Evolutionary conservation across 2,329 filamentous ascomycete genomes (phyloP).

Genomic region (Microdochium bolleyi): DNA sequence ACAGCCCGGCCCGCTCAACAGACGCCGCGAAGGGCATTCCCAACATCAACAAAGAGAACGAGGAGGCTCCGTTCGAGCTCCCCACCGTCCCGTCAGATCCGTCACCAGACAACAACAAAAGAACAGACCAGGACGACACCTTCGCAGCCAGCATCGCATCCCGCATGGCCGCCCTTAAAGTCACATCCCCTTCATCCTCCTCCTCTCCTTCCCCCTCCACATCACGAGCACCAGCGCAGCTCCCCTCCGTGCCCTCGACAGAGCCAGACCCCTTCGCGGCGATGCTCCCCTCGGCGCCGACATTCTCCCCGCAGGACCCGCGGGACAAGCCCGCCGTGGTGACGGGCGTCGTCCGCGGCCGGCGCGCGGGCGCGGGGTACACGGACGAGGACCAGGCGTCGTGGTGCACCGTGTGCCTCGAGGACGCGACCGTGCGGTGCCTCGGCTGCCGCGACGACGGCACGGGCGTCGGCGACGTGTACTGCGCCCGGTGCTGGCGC

Average conservation of each 20-base stretch:
- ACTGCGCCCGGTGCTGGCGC: constrained; percentile 72
- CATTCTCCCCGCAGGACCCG: constrained; percentile 20
- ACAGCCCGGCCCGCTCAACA: background rate
- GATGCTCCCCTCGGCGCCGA: background rate
- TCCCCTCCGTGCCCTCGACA: constrained; percentile 7
- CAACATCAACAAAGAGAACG: no score
- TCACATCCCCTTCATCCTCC: constrained; percentile 11
- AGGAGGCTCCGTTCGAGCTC: no score
- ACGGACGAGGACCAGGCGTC: constrained; percentile 65
- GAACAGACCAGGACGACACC: constrained; percentile 14
- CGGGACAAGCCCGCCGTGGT: constrained; percentile 41
- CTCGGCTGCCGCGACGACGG: constrained; percentile 58
- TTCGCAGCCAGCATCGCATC: constrained; percentile 38
- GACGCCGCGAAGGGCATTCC: no score
- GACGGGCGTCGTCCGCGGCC: constrained; percentile 18
- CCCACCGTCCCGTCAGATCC: no score
- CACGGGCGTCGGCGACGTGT: constrained; percentile 32
- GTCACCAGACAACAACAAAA: background rate
- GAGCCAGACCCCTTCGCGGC: background rate
- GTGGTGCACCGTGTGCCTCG: constrained; percentile 79
- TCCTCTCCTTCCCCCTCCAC: background rate
- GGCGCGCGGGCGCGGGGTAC: constrained; percentile 23
- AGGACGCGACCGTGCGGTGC: constrained; percentile 68
- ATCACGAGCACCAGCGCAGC: constrained; percentile 8
- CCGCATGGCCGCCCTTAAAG: constrained; percentile 43